phyloP scores from a whole-genome alignment of 371 early-diverging fungal genomes.

The Mortierella sp. region DNA sequence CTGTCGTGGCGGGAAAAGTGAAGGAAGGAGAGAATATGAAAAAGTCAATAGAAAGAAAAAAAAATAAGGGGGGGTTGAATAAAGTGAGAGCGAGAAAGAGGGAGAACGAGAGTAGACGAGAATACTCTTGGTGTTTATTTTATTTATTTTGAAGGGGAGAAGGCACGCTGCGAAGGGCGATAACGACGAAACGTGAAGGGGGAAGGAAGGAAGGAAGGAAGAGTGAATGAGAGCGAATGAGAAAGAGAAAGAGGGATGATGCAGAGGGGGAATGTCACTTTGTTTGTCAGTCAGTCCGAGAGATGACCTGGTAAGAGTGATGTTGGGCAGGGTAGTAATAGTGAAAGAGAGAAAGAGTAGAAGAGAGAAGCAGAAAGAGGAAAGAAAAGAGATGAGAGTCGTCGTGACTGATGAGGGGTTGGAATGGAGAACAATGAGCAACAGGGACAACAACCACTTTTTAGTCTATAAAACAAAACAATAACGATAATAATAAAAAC shows the following conservation, averaged over 20 bases:
- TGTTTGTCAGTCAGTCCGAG: background rate
- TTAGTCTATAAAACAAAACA: background rate
- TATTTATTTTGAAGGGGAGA: background rate
- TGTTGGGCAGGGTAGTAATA: background rate
- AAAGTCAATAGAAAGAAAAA: background rate
- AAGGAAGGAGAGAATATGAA: background rate
- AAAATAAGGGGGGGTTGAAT: slow-evolving; percentile 3
- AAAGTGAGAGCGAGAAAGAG: background rate
- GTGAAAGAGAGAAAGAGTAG: background rate
- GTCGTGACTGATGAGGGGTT: background rate
- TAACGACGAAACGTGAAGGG: slow-evolving; percentile 2
- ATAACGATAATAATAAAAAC: background rate
- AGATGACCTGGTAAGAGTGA: background rate
- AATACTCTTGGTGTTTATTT: background rate
- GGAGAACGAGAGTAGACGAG: slow-evolving; percentile 4
- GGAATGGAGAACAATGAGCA: background rate
- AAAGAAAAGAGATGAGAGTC: no score
- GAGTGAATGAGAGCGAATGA: background rate
- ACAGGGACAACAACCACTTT: background rate
- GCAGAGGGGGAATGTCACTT: background rate
- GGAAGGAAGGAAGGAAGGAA: background rate
- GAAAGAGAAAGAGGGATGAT: background rate
- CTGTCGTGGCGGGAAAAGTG: background rate
- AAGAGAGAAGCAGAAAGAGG: background rate
- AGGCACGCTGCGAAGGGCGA: no score